phyloP scores from a whole-genome alignment of 352 stramenopile genomes.

The Pythium aristosporum region DNA sequence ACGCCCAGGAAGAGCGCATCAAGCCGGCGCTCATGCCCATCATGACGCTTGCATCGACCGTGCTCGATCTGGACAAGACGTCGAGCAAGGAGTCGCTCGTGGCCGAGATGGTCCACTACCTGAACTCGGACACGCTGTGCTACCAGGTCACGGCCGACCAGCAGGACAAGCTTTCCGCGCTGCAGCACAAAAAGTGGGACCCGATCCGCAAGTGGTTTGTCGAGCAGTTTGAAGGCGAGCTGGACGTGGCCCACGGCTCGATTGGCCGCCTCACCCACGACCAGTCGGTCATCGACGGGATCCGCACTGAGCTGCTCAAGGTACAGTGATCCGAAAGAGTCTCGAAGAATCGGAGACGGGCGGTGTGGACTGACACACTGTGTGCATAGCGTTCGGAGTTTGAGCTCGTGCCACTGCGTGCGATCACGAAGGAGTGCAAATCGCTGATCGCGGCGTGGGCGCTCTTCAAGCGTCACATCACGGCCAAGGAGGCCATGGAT shows the following conservation, averaged over 20 bases:
- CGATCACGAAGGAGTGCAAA: conserved; percentile 87
- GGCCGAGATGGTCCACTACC: conserved; percentile 84
- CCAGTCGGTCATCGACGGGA: conserved; percentile 54
- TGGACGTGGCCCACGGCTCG: conserved; percentile 82
- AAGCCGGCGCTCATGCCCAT: conserved; percentile 84
- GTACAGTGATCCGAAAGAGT: conserved; percentile 22
- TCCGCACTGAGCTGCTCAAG: conserved; percentile 59
- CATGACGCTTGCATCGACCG: conserved; percentile 84
- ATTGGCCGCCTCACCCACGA: conserved; percentile 69
- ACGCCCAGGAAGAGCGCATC: conserved; percentile 73
- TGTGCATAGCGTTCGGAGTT: conserved; percentile 58
- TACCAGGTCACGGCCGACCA: conserved; percentile 82
- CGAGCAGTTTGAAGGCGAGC: conserved; percentile 65
- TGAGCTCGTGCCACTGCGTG: conserved; percentile 72
- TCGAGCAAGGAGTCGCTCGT: conserved; percentile 60
- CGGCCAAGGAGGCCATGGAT: conserved; percentile 82
- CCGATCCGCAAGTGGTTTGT: conserved; percentile 84
- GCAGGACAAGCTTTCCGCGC: conserved; percentile 73
- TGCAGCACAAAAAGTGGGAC: conserved; percentile 87
- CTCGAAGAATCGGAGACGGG: not conserved
- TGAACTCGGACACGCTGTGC: conserved; percentile 89
- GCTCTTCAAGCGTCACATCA: conserved; percentile 84
- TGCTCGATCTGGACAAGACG: conserved; percentile 61
- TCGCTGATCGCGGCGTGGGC: conserved; percentile 82
- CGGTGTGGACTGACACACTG: not conserved